Base-by-base conservation (phyloP, 805 yeast species). In the Hanseniaspora jakobsenii region DNA sequence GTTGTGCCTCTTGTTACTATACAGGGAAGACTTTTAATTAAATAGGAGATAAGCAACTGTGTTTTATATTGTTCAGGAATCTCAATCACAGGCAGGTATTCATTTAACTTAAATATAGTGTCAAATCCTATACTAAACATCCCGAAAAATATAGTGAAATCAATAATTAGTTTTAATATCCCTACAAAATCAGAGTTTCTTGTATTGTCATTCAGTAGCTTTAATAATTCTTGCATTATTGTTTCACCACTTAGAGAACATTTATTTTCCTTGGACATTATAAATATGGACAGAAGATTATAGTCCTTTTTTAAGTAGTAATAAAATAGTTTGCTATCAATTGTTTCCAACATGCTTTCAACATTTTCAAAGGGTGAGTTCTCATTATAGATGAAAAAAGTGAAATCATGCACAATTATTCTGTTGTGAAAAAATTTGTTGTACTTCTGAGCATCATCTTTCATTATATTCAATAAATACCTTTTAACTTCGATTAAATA, bases 261-360 rank as follows among this genome's bases (percentile, higher is more conserved):
- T 47, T 10, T 45, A 3, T 48, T 47, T 19, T 40, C 49, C 4
- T 47, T 56, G 52, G 32, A 80, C 60, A 7, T 78, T 5, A 59
- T 12, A 4, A 60, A 67, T 72, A 77, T 72, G 18, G 62, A 53
- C 0, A 81, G 58, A 56, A 69, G 79, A 48, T 75, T 61, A 34
- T 84, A 69, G 1, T 84, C 67, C 13, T 81, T 57, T 14, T 70
- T 72, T 12, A 80, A 50, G 32, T 73, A 49, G 1, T 67, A 64
- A 47, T 69, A 63, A 2, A 67, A 64, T 27, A 84, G 60, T 44
- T 71, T 72, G 48, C 73, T 77, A 28, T 81, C 56, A 53, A 82
- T 82, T 42, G 67, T 70, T 9, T 78, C 53, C 0, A 64, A 47
- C 14, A 56, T 27, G 2, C 52, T 26, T 23, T 51, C 48, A 10